phyloP scores from a whole-genome alignment of 2,329 filamentous ascomycete species.

The Colletotrichum sp. region DNA sequence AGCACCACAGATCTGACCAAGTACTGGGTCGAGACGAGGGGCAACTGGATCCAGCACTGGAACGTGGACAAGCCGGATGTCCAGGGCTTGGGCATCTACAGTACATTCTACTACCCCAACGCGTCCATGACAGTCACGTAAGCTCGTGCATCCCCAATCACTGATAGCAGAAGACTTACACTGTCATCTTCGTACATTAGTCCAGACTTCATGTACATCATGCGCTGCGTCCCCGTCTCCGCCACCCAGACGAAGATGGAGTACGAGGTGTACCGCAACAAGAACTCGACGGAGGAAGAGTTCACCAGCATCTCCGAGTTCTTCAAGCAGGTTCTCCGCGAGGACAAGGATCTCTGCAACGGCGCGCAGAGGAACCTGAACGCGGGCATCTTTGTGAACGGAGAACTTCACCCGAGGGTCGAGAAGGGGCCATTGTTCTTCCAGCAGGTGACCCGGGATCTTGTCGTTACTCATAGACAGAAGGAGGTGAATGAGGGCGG shows the following conservation, averaged over 20 bases:
- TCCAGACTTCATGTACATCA: constrained; percentile 53
- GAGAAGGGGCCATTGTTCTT: background rate
- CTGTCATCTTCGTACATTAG: accelerated
- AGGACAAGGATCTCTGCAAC: constrained; percentile 57
- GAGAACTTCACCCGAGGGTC: constrained; percentile 44
- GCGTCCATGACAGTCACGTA: background rate
- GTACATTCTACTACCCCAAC: constrained; percentile 24
- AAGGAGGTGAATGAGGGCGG: background rate
- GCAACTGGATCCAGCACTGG: constrained; percentile 38
- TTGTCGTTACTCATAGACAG: background rate
- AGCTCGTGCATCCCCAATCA: accelerated
- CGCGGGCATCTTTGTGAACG: constrained; percentile 53
- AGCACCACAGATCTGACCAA: constrained; percentile 47
- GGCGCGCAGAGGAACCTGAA: constrained; percentile 55
- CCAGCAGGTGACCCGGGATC: background rate
- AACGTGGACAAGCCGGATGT: constrained; percentile 39
- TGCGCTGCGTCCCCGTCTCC: constrained; percentile 50
- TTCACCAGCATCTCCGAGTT: constrained; percentile 51
- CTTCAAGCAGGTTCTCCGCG: constrained; percentile 55
- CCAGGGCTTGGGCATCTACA: constrained; percentile 36
- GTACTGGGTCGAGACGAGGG: constrained; percentile 41
- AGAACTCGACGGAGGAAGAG: constrained; percentile 47
- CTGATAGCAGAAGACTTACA: accelerated
- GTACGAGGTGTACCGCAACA: constrained; percentile 57
- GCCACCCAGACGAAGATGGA: constrained; percentile 47